These are phyloP conservation scores for Globisporangium barbulae DNA, from an alignment of 352 stramenopile species.

Conservation along the genomic window DNA sequence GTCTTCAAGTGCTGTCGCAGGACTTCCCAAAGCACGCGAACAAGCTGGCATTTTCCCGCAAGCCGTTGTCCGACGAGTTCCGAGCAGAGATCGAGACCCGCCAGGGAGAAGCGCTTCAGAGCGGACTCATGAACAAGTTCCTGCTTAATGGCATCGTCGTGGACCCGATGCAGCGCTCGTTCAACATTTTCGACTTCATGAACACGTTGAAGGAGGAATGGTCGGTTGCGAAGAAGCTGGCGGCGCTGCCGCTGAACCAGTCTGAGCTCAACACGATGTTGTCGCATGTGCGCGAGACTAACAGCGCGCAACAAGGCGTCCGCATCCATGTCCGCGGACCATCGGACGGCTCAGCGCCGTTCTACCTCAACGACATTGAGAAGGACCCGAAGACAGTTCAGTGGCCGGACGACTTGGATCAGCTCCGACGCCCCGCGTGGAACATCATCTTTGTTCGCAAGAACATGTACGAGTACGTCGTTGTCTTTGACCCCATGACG, in stretches of 20 bases:
- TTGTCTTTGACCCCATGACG: constrained; percentile 67
- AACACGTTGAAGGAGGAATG: constrained; percentile 73
- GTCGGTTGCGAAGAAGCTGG: constrained; percentile 69
- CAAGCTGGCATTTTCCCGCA: constrained; percentile 67
- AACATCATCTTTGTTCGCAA: constrained; percentile 83
- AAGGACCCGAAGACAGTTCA: constrained; percentile 48
- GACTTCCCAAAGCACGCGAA: constrained; percentile 89
- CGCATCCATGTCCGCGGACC: constrained; percentile 69
- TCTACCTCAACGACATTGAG: constrained; percentile 85
- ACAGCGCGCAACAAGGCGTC: constrained; percentile 35
- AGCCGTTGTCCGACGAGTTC: constrained; percentile 46
- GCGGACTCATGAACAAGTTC: constrained; percentile 60
- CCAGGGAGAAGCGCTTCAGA: constrained; percentile 28
- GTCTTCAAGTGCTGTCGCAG: constrained; percentile 77
- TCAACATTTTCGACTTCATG: constrained; percentile 92
- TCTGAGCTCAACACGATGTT: constrained; percentile 61
- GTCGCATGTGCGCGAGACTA: constrained; percentile 48
- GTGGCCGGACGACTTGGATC: constrained; percentile 46
- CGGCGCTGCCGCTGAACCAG: constrained; percentile 36
- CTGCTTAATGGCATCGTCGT: constrained; percentile 87
- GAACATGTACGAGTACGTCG: constrained; percentile 86
- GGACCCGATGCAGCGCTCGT: constrained; percentile 77
- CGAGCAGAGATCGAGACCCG: constrained; percentile 37
- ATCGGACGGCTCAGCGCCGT: constrained; percentile 47
- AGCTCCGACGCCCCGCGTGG: constrained; percentile 56